Evolutionary conservation across 179 eudicot genomes (phyloP).

Genomic region (Spergularia azorica): DNA sequence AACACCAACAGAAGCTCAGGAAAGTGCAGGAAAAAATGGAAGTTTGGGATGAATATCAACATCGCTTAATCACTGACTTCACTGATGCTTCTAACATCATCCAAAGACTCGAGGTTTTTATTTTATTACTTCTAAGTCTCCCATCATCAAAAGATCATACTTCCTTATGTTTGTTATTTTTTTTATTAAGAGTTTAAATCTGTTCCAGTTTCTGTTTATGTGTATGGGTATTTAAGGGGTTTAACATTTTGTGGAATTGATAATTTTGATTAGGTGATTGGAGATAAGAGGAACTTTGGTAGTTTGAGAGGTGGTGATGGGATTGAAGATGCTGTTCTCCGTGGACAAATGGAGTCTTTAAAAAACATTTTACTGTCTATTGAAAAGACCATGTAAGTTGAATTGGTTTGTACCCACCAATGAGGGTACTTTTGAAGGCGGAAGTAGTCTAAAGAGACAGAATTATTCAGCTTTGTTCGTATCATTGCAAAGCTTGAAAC

Average conservation of each 20-base stretch:
- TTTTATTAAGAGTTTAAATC: too few relatives aligned
- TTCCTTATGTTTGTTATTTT: too few relatives aligned
- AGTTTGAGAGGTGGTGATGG: conserved; percentile 59
- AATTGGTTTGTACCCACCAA: too few relatives aligned
- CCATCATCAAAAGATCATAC: not conserved
- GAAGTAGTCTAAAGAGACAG: too few relatives aligned
- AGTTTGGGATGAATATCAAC: conserved; percentile 70
- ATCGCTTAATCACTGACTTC: conserved; percentile 62
- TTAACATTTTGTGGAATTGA: not conserved
- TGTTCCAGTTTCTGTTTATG: not conserved
- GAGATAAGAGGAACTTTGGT: conserved; percentile 62
- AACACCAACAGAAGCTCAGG: conserved; percentile 60
- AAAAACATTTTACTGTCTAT: conserved; percentile 53
- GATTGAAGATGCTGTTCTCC: conserved; percentile 50
- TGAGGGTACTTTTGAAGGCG: too few relatives aligned
- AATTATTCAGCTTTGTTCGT: too few relatives aligned
- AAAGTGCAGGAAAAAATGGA: conserved; percentile 58
- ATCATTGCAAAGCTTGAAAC: not conserved
- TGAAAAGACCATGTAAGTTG: conserved; percentile 54
- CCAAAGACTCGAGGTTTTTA: conserved; percentile 55
- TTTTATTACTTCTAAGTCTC: not conserved
- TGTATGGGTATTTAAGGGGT: not conserved
- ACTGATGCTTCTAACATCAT: conserved; percentile 63
- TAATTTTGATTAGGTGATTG: conserved; percentile 47
- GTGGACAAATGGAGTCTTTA: conserved; percentile 78